Conservation (phyloP, 208 protist species). For the Acanthamoeba lugdunensis region DNA sequence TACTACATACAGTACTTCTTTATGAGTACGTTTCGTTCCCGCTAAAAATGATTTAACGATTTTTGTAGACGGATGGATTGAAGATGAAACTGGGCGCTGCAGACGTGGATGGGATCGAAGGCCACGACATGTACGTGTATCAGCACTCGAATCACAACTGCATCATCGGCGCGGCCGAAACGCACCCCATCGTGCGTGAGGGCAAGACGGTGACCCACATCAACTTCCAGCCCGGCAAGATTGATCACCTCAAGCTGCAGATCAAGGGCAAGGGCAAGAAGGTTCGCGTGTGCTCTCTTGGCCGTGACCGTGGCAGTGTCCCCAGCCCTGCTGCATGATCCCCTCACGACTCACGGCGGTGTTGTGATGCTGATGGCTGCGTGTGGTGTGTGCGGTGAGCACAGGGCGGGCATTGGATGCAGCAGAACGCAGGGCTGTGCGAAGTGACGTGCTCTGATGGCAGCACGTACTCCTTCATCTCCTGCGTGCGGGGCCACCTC, state of each 20-base stretch:
- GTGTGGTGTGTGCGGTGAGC: neutral
- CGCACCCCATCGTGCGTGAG: conserved; percentile 13
- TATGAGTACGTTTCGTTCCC: neutral
- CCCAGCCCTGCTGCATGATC: no score
- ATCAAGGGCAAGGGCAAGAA: conserved; percentile 62
- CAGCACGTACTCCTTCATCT: neutral
- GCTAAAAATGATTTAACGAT: neutral
- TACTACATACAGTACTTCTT: conserved; percentile 65
- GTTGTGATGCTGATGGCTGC: neutral
- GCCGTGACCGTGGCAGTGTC: neutral
- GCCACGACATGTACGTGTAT: conserved; percentile 71
- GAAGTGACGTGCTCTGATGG: conserved; percentile 68
- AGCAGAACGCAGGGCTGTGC: conserved; percentile 49
- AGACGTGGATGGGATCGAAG: conserved; percentile 53
- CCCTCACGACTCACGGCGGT: neutral
- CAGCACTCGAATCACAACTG: conserved; percentile 73
- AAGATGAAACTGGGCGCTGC: neutral
- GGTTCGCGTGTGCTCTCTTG: neutral
- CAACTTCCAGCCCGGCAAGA: conserved; percentile 42
- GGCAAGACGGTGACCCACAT: conserved; percentile 40
- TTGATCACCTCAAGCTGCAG: conserved; percentile 42
- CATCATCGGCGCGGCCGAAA: conserved; percentile 31
- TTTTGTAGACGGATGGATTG: neutral
- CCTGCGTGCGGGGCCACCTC: conserved; percentile 62
- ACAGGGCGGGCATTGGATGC: conserved; percentile 53